phyloP scores from a whole-genome alignment of 495 filamentous ascomycete genomes.

The Hapsidospora chrysogenum region DNA sequence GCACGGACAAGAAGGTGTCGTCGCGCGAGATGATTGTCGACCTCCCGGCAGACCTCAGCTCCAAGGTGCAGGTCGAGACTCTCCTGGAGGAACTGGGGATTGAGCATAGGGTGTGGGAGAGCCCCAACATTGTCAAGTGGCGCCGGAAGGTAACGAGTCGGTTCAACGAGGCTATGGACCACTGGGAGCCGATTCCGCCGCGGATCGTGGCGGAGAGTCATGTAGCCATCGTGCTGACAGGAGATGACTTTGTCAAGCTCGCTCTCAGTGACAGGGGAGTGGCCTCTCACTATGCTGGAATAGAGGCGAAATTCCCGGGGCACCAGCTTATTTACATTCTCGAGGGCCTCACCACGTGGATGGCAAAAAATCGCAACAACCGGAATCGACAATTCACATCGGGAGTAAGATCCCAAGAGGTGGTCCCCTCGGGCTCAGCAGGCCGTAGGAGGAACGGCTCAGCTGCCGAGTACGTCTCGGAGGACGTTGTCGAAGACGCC shows the following conservation, averaged over 20 bases:
- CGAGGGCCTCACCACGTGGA: constrained; percentile 50
- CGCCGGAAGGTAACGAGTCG: constrained; percentile 46
- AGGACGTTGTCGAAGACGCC: constrained; percentile 58
- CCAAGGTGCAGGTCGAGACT: constrained; percentile 38
- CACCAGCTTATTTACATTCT: constrained; percentile 57
- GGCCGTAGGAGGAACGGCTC: constrained; percentile 22
- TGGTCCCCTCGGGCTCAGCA: constrained; percentile 9
- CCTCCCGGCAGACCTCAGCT: constrained; percentile 38
- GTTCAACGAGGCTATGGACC: constrained; percentile 42
- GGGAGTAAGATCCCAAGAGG: constrained; percentile 41
- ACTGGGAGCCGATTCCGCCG: constrained; percentile 49
- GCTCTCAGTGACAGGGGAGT: constrained; percentile 34
- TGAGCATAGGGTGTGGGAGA: constrained; percentile 25
- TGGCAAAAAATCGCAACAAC: constrained; percentile 51
- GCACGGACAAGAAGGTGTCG: constrained; percentile 60
- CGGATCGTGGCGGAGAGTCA: constrained; percentile 46
- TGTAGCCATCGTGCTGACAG: constrained; percentile 47
- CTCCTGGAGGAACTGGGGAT: constrained; percentile 26
- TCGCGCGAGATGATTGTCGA: constrained; percentile 76
- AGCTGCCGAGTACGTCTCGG: constrained; percentile 39
- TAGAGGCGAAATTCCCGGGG: constrained; percentile 34
- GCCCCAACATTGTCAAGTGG: constrained; percentile 52
- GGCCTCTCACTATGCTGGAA: constrained; percentile 35
- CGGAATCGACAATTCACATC: constrained; percentile 51
- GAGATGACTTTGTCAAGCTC: constrained; percentile 52